Evolutionary conservation across 1,139 yeast species (phyloP).

Genomic region (Nakaseomyces nivariensis): DNA sequence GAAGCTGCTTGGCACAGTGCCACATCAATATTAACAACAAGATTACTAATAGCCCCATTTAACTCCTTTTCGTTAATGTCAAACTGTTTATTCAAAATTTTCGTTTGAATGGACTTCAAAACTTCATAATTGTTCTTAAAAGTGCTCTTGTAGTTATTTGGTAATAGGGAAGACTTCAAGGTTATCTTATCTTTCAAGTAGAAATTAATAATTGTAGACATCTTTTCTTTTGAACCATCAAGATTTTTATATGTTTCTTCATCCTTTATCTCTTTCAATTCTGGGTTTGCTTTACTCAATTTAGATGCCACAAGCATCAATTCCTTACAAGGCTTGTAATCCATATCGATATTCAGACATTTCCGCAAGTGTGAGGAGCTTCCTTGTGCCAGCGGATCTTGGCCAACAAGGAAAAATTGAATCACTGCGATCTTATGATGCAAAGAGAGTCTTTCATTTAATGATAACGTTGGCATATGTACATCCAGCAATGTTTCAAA

Average conservation of each 20-base stretch:
- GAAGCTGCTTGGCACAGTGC: background rate
- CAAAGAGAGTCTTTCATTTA: constrained; percentile 16
- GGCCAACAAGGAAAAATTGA: constrained; percentile 21
- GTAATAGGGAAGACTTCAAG: background rate
- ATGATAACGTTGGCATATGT: constrained; percentile 12
- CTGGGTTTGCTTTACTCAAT: constrained; percentile 21
- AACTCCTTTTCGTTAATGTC: constrained; percentile 3
- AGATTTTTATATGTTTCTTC: constrained; percentile 15
- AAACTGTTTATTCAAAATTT: background rate
- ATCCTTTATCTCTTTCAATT: constrained; percentile 17
- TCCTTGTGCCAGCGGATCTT: constrained; percentile 13
- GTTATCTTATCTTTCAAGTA: constrained; percentile 14
- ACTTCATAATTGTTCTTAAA: constrained; percentile 16
- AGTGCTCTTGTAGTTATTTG: constrained; percentile 3
- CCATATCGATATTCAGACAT: constrained; percentile 28
- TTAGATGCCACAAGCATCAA: constrained; percentile 18
- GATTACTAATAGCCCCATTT: background rate
- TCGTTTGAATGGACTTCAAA: constrained; percentile 4
- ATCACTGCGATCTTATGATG: constrained; percentile 17
- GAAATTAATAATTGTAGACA: constrained; percentile 17
- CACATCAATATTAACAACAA: background rate
- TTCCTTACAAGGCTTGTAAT: constrained; percentile 23
- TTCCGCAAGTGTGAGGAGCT: constrained; percentile 16
- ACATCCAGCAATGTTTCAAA: constrained; percentile 22
- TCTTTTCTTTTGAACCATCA: constrained; percentile 7